A percentile compares a stretch with the other conserved stretches of the same genome.
phyloP scores from a whole-genome alignment of 768 basidiomycete genomes.

The Kwoniella botswanensis region DNA sequence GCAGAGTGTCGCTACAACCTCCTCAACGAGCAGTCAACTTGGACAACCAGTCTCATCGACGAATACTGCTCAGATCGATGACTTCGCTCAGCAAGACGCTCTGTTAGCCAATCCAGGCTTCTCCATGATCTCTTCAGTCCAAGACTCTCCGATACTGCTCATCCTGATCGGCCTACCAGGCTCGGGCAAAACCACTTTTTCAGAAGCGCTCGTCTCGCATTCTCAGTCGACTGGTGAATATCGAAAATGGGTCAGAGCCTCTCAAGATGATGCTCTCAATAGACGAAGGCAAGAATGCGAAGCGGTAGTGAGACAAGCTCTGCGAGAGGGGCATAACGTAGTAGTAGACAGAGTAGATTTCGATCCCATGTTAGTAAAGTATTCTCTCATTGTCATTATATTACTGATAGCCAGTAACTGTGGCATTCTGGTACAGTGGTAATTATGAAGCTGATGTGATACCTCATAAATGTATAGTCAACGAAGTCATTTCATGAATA shows the following conservation, averaged over 20 bases:
- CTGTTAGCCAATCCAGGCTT: no score
- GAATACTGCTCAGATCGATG: no score
- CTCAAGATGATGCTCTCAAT: constrained; percentile 55
- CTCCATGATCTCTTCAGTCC: background rate
- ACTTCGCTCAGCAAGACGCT: no score
- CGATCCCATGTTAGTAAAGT: constrained; percentile 48
- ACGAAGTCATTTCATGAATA: constrained; percentile 51
- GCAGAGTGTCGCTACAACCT: no score
- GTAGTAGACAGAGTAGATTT: constrained; percentile 55
- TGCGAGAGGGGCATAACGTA: constrained; percentile 47
- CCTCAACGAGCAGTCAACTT: no score
- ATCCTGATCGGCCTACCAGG: constrained; percentile 54
- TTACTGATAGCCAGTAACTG: background rate
- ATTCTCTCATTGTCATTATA: no score
- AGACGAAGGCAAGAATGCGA: constrained; percentile 53
- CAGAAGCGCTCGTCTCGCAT: constrained; percentile 32
- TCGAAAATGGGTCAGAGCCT: constrained; percentile 54
- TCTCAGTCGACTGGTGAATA: background rate
- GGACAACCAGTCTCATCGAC: no score
- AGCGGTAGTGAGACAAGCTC: constrained; percentile 33
- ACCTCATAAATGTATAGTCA: constrained; percentile 35
- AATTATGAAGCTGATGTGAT: background rate
- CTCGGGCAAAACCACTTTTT: constrained; percentile 54
- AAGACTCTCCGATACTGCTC: constrained; percentile 36
- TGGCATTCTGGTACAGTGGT: no score